These are phyloP conservation scores for Haplosporangium gracile DNA, from an alignment of 192 early-diverging fungal species.

Conservation along the genomic window DNA sequence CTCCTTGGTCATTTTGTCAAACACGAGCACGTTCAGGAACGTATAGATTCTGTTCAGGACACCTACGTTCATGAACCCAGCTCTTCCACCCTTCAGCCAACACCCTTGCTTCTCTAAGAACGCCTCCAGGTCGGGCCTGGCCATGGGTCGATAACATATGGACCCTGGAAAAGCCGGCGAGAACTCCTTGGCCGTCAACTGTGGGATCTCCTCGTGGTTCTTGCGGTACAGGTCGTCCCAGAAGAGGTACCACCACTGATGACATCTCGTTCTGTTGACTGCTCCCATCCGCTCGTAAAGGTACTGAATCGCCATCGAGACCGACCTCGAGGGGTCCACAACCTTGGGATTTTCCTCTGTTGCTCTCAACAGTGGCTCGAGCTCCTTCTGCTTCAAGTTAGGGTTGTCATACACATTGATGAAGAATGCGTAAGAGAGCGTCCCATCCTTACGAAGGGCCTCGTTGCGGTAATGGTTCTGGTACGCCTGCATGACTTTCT, in stretches of 20 bases:
- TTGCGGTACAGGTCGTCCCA: conserved; percentile 78
- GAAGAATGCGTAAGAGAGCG: conserved; percentile 61
- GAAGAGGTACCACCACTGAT: conserved; percentile 75
- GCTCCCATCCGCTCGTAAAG: conserved; percentile 59
- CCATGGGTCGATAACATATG: conserved; percentile 71
- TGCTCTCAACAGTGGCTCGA: conserved; percentile 43
- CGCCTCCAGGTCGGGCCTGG: conserved; percentile 63
- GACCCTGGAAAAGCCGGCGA: conserved; percentile 73
- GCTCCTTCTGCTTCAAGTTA: conserved; percentile 36
- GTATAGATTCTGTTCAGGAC: conserved; percentile 73
- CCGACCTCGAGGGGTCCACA: conserved; percentile 25
- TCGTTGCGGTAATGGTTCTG: conserved; percentile 61
- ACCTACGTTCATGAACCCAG: conserved; percentile 73
- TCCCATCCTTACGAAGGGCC: conserved; percentile 64
- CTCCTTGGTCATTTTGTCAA: conserved; percentile 47
- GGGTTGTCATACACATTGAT: conserved; percentile 62
- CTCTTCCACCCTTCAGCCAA: conserved; percentile 55
- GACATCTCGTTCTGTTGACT: conserved; percentile 51
- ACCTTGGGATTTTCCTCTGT: conserved; percentile 56
- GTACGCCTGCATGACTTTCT: conserved; percentile 58
- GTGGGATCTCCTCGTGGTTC: conserved; percentile 61
- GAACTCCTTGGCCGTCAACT: conserved; percentile 66
- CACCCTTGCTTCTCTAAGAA: conserved; percentile 62
- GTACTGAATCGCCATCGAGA: conserved; percentile 41
- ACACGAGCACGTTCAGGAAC: conserved; percentile 65